These are phyloP conservation scores for Purpureocillium lavendulum DNA, from an alignment of 2,329 filamentous ascomycete genomes.

Conservation along the genomic window DNA sequence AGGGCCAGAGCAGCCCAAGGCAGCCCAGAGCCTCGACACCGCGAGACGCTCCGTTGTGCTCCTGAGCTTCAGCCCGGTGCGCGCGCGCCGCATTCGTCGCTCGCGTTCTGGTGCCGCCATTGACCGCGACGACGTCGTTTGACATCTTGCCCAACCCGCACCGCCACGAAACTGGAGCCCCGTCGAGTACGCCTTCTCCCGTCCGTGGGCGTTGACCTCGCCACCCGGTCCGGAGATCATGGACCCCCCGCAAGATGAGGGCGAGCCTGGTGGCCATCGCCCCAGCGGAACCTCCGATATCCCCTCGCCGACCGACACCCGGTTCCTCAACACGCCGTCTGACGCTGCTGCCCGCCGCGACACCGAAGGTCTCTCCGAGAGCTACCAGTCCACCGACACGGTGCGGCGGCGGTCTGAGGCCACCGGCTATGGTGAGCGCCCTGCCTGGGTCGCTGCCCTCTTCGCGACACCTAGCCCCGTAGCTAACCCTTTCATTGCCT, in stretches of 20 bases:
- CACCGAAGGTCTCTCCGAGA: conserved; percentile 42
- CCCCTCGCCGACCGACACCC: conserved; percentile 43
- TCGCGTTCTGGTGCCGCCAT: too few species aligned
- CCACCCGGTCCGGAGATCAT: conserved; percentile 22
- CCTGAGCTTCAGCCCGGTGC: too few species aligned
- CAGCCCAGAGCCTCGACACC: too few species aligned
- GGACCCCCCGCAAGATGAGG: conserved; percentile 31
- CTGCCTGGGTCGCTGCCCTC: not conserved
- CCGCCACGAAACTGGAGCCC: not conserved
- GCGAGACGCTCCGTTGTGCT: too few species aligned
- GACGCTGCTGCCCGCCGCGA: conserved; percentile 24
- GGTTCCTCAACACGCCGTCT: conserved; percentile 27
- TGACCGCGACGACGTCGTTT: too few species aligned
- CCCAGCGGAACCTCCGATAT: conserved; percentile 26
- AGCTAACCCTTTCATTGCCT: conserved; percentile 1
- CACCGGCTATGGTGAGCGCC: conserved; percentile 40
- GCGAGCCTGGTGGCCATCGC: conserved; percentile 26
- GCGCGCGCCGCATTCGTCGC: too few species aligned
- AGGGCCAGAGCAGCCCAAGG: too few species aligned
- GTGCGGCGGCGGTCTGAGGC: conserved; percentile 48
- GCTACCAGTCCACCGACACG: conserved; percentile 51
- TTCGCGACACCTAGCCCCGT: not conserved
- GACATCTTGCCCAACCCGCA: too few species aligned
- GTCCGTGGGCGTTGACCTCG: conserved; percentile 2
- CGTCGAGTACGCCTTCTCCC: not conserved